Evolutionary conservation across 2,329 filamentous ascomycete species (phyloP), one percentile per base, ranked within the genome.

Genomic region (Allantophomopsis lycopodina): DNA sequence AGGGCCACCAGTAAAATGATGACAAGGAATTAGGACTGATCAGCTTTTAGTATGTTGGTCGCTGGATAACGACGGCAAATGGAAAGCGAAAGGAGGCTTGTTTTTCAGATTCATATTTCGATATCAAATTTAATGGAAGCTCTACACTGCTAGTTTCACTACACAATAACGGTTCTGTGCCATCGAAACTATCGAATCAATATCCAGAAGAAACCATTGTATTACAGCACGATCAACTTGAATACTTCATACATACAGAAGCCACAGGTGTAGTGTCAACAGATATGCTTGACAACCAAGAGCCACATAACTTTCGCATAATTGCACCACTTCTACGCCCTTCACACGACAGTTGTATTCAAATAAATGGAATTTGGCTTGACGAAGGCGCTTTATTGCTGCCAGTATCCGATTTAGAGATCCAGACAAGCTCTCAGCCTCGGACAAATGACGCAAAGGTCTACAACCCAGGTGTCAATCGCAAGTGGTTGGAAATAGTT

Each of bases 401-500:
- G 10, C 44, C 43, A 23, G 34, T 28, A 3, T 8, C 7, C 10
- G 23, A 12, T 28, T 28, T 8, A 28, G 23, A 28, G 7, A 28
- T 28, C 35, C 13, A 30, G 18, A 17, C n/a, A 14, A 36, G 36
- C 14, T 14, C 3, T 7, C 15, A 30, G 11, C 7, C 16, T 13
- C 41, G 21, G 16, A 12, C 11, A 12, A 28, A 28, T 3, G 23
- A 10, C 5, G 10, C 8, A 4, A 3, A 28, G 3, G 5, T 8
- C 7, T 10, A 4, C 23, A 10, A 12, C 5, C 23, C 23, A 28
- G 10, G 23, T 28, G 23, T 28, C 3, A 8, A 28, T 28, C 38
- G 37, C 7, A 56, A 50, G 39, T 46, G 53, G 40, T 42, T 58
- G 7, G 55, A 57, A 40, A 45, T 56, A 18, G 43, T 58, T 31